phyloP scores from a whole-genome alignment of 441 rosid genomes.

The Macaranga tanarius region DNA sequence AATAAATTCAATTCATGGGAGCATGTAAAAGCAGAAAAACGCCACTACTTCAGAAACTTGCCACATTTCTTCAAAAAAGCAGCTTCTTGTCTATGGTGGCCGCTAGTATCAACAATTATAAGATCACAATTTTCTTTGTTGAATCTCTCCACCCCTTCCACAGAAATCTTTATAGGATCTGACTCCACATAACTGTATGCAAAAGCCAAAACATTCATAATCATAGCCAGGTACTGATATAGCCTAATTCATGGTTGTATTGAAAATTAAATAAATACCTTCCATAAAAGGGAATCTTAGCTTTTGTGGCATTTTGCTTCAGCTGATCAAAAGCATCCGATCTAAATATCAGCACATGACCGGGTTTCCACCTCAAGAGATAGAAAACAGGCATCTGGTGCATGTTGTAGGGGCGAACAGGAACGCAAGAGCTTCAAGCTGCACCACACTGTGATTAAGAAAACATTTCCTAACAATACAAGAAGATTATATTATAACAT shows the following conservation, averaged over 20 bases:
- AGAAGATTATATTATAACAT: no score
- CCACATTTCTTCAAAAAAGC: constrained; percentile 97
- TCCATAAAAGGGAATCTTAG: constrained; percentile 93
- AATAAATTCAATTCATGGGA: constrained; percentile 95
- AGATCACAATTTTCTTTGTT: constrained; percentile 92
- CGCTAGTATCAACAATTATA: constrained; percentile 91
- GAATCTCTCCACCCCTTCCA: constrained; percentile 90
- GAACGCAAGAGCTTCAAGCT: no score
- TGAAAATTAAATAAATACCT: constrained; percentile 43
- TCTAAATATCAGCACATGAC: constrained; percentile 97
- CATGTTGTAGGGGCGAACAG: no score
- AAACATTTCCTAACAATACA: no score
- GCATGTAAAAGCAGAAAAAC: constrained; percentile 94
- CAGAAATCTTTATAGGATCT: constrained; percentile 91
- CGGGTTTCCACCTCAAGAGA: constrained; percentile 98
- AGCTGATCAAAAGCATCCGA: constrained; percentile 98
- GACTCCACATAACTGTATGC: constrained; percentile 77
- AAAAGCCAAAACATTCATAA: constrained; percentile 1
- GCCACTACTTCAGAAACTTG: constrained; percentile 97
- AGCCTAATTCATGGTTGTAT: not conserved
- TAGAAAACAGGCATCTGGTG: no score
- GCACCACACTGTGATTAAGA: no score
- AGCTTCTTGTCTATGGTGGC: constrained; percentile 94
- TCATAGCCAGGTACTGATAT: not conserved
- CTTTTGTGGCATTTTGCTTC: constrained; percentile 98